Evolutionary conservation across 1,284 basidiomycete species (phyloP).

Genomic region (Apiotrichum mycotoxinovorans): DNA sequence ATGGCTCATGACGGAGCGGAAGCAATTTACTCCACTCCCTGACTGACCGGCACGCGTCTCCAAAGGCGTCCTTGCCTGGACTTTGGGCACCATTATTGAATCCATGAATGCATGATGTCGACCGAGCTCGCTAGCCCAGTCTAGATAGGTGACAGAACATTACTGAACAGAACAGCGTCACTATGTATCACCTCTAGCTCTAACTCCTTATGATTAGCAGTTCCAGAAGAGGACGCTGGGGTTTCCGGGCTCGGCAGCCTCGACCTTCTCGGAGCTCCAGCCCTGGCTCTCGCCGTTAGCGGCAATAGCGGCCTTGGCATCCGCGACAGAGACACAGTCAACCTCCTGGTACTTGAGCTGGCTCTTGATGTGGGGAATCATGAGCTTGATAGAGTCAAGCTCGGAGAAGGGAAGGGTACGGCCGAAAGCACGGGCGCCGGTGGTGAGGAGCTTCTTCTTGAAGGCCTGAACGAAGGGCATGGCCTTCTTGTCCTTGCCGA

Average conservation of each 20-base stretch:
- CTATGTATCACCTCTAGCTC: background rate
- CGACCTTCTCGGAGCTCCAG: conserved; percentile 55
- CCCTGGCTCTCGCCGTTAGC: conserved; percentile 40
- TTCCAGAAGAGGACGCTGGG: conserved; percentile 79
- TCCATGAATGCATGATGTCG: background rate
- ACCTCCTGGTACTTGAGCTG: conserved; percentile 72
- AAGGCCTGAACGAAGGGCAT: conserved; percentile 94
- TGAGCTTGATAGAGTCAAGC: conserved; percentile 66
- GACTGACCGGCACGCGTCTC: too few species aligned
- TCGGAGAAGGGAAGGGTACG: conserved; percentile 87
- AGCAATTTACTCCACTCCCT: too few species aligned
- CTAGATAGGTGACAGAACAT: background rate
- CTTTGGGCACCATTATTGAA: background rate
- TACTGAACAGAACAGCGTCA: background rate
- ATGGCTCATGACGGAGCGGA: too few species aligned
- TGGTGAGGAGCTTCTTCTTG: conserved; percentile 83
- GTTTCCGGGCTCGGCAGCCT: conserved; percentile 78
- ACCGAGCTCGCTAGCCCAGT: background rate
- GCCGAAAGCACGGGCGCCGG: conserved; percentile 75
- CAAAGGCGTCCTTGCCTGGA: too few species aligned
- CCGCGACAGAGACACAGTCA: conserved; percentile 67
- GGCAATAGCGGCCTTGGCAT: conserved; percentile 52
- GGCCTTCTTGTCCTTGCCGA: conserved; percentile 91
- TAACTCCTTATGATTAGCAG: conserved; percentile 15
- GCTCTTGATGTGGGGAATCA: conserved; percentile 78